Percentiles rank a stretch among this genome's conserved stretches.
These are phyloP conservation scores for Arachnomyces sp. DNA, from an alignment of 2,329 filamentous ascomycete genomes.

Conservation along the genomic window DNA sequence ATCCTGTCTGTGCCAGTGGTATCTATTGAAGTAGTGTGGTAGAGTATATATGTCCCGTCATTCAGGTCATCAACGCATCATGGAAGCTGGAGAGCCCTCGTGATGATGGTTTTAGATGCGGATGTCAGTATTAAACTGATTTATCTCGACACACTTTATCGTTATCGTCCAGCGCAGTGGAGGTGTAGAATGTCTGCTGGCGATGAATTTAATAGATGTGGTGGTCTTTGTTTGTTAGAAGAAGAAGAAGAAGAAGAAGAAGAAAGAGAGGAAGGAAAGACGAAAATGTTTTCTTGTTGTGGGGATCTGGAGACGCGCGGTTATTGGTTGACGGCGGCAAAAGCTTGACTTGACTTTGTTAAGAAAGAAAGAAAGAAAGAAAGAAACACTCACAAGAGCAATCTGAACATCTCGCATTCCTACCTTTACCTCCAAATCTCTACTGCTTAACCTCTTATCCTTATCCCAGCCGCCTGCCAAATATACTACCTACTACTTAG, in stretches of 20 bases:
- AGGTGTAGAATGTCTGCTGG: conserved; percentile 41
- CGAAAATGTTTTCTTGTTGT: conserved; percentile 4
- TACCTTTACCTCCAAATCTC: conserved; percentile 1
- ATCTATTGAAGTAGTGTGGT: too few species aligned
- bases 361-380: too few species aligned
- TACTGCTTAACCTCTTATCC: neutral
- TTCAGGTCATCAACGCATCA: conserved; percentile 41
- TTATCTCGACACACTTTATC: conserved; percentile 64
- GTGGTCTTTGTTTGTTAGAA: conserved; percentile 52
- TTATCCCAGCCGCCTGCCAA: neutral
- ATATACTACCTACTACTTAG: too few species aligned
- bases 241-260: conserved; percentile 27
- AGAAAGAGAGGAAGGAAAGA: conserved; percentile 13
- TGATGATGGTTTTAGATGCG: conserved; percentile 78
- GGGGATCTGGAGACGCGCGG: conserved; percentile 3
- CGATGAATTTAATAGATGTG: conserved; percentile 62
- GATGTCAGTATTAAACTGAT: conserved; percentile 32
- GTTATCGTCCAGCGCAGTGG: conserved; percentile 62
- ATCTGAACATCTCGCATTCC: neutral
- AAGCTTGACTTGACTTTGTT: conserved; percentile 4
- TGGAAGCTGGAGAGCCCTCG: conserved; percentile 44
- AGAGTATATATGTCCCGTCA: conserved; percentile 33
- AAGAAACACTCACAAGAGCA: too few species aligned
- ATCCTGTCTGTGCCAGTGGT: too few species aligned
- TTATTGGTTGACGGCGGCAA: conserved; percentile 5